Conservation (phyloP, 2,329 filamentous ascomycete genomes). For the Aspergillus aculeatus region DNA sequence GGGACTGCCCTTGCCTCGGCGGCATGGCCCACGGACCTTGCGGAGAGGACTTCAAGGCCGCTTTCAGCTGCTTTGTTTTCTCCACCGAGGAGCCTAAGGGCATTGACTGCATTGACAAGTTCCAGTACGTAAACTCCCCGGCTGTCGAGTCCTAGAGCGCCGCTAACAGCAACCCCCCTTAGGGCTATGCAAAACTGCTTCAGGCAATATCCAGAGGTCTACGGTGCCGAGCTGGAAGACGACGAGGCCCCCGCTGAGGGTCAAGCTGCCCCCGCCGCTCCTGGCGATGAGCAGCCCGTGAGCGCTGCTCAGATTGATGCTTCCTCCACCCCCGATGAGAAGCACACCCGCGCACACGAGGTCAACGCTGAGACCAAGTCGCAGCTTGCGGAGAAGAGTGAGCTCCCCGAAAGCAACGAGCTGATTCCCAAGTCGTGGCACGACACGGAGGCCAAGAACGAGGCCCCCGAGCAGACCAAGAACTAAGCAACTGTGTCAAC, state of each 20-base stretch:
- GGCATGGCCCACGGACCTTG: conserved; percentile 97
- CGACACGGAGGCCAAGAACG: conserved; percentile 38
- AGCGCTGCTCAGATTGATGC: conserved; percentile 27
- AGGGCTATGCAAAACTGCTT: conserved; percentile 99
- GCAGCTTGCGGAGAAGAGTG: conserved; percentile 20
- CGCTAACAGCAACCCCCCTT: conserved; percentile 19
- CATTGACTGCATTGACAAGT: conserved; percentile 95
- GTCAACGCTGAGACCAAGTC: conserved; percentile 25
- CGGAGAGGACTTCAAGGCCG: conserved; percentile 89
- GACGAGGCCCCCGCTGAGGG: conserved; percentile 55
- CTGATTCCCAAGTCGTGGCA: conserved; percentile 53
- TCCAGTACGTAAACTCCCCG: conserved; percentile 66
- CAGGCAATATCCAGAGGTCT: conserved; percentile 85
- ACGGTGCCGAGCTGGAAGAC: conserved; percentile 81
- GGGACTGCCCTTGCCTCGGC: conserved; percentile 96
- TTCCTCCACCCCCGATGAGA: conserved; percentile 26
- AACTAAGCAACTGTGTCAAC: conserved; percentile 14
- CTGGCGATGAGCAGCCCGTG: conserved; percentile 19
- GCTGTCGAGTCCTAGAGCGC: not conserved
- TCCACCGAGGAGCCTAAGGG: conserved; percentile 94
- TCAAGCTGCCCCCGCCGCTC: conserved; percentile 29
- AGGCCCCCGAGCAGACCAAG: conserved; percentile 12
- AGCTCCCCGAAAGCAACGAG: conserved; percentile 42
- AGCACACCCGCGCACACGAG: conserved; percentile 25
- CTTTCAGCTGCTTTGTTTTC: conserved; percentile 98